phyloP scores from a whole-genome alignment of 1,284 basidiomycete species.

The Papiliotrema laurentii region DNA sequence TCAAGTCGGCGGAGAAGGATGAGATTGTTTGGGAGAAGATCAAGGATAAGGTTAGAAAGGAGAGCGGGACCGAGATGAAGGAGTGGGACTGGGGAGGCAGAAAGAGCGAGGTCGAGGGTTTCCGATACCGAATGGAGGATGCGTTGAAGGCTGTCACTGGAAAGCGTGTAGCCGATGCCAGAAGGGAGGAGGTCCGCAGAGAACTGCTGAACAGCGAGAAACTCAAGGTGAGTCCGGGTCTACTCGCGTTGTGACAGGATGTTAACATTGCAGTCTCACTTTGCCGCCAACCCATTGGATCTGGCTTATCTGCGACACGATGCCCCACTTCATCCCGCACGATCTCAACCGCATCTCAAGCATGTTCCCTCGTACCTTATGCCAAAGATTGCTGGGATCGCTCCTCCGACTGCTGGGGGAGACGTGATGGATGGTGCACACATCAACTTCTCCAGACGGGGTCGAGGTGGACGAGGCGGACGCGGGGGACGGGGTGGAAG shows the following conservation, averaged over 20 bases:
- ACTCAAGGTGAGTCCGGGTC: constrained; percentile 66
- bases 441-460: constrained; percentile 35
- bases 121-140: constrained; percentile 97
- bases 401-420: constrained; percentile 29
- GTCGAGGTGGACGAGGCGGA: constrained; percentile 25
- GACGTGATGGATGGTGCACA: constrained; percentile 34
- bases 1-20: constrained; percentile 65
- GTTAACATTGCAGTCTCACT: constrained; percentile 69
- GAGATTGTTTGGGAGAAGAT: constrained; percentile 74
- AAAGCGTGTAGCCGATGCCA: constrained; percentile 80
- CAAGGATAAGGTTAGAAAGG: constrained; percentile 63
- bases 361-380: constrained; percentile 92
- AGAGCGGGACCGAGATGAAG: constrained; percentile 67
- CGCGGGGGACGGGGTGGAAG: constrained; percentile 20
- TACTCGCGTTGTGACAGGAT: not conserved
- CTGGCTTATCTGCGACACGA: constrained; percentile 92
- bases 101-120: constrained; percentile 81
- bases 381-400: constrained; percentile 62
- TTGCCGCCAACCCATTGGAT: constrained; percentile 94
- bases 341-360: constrained; percentile 89
- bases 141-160: constrained; percentile 84
- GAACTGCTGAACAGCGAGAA: constrained; percentile 95
- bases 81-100: constrained; percentile 92
- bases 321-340: constrained; percentile 81
- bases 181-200: constrained; percentile 87